Base-by-base conservation (phyloP, 2,329 filamentous ascomycete species). In the Paraphaeosphaeria sporulosa region DNA sequence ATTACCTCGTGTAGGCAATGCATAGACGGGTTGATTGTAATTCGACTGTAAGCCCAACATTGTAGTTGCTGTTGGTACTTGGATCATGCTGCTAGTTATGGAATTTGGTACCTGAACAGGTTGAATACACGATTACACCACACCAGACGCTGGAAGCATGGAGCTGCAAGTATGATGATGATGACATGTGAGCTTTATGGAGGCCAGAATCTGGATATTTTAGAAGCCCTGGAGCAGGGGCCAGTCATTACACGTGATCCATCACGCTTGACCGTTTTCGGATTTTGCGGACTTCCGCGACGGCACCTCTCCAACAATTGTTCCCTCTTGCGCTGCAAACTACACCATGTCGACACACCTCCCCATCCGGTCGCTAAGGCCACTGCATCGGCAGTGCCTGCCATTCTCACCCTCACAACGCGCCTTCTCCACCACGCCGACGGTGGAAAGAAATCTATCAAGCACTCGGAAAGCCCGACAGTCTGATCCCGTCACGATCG, bases 321-420 rank as follows among this genome's bases (percentile, higher is more conserved):
- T 30, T 19, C 36, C 15, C 27, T 38, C 25, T 48, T 49, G 19
- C 12, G 36, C 23, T 25, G 7, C 32, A 19, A 30, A 50, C 55
- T 36, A 49, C 61, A 63, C 49, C 15, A 75, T 75, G 72, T 69
- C 71, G 53, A 68, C 67, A 55, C 68, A 70, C 34, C 52, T 71
- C 32, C 71, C 71, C 1, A 58, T 70, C 27, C 66, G 70, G 40
- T 65, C 65, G 55, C 53, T 63, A 27, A 69, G 68, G 59, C 67
- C 65, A 17, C 59, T 74, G 19, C 65, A 67, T 42, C 71, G 65
- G 44, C 72, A 73, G 69, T 75, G 71, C 47, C 64, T 72, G 55
- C 66, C 69, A 62, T 64, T 65, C 10, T 66, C 62, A 19, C 57
- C 52, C 46, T 40, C 63, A 10, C 42, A 59, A 32, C 72, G 70